Evolutionary conservation across 148 eudicot species (phyloP).

Genomic region (Gaultheria prostrata): DNA sequence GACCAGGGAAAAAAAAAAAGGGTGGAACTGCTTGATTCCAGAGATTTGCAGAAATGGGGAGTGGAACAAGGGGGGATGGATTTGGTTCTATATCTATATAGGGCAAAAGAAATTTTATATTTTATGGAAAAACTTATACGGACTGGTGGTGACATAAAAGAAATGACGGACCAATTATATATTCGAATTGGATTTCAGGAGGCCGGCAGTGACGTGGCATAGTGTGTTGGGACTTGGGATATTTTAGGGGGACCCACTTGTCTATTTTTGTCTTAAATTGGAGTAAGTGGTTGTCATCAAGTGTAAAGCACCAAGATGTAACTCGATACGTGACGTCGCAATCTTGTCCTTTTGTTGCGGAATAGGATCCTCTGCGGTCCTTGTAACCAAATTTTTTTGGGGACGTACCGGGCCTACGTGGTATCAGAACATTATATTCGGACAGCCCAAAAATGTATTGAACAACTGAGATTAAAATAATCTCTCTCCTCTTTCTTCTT

Average conservation of each 20-base stretch:
- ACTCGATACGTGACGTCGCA: neutral
- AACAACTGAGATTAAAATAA: too few species aligned
- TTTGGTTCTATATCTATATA: neutral
- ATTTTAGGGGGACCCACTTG: neutral
- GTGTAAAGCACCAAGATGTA: neutral
- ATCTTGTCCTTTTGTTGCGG: neutral
- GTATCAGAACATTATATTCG: too few species aligned
- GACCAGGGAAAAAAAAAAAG: too few species aligned
- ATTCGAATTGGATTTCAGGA: neutral
- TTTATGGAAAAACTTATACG: neutral
- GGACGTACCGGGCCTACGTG: too few species aligned
- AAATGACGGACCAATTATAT: neutral
- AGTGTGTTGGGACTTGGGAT: neutral
- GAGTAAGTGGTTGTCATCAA: neutral
- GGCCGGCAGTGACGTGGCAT: constrained; percentile 8
- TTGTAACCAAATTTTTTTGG: too few species aligned
- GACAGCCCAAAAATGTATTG: too few species aligned
- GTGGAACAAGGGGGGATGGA: neutral
- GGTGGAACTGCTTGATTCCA: neutral
- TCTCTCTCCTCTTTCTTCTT: too few species aligned
- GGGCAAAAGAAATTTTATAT: neutral
- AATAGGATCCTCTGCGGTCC: too few species aligned
- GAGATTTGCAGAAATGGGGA: neutral
- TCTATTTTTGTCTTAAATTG: neutral
- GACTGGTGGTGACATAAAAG: neutral